Evolutionary conservation across 345 rosid genomes (phyloP).

Genomic region (Camelina hispida): DNA sequence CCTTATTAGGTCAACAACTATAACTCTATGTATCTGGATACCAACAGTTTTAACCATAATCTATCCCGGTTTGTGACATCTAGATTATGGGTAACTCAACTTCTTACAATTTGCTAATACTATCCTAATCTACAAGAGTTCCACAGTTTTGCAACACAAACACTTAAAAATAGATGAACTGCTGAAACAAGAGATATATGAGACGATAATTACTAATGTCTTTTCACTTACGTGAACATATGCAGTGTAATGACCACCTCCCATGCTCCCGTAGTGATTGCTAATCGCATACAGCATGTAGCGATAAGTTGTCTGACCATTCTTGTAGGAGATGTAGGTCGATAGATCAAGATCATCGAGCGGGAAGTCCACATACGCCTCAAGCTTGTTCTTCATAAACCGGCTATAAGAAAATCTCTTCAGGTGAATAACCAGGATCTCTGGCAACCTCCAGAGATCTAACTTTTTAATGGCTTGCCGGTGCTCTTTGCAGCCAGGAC

Average conservation of each 20-base stretch:
- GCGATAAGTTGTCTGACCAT: conserved; percentile 56
- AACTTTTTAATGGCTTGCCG: conserved; percentile 91
- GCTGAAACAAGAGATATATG: conserved; percentile 8
- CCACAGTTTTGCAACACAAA: conserved; percentile 20
- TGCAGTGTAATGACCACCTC: conserved; percentile 99
- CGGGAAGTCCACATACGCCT: conserved; percentile 92
- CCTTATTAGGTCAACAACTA: not conserved
- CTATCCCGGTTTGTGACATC: conserved; percentile 5
- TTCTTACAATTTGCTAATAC: not conserved
- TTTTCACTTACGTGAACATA: conserved; percentile 87
- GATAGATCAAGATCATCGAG: conserved; percentile 89
- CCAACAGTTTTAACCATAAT: not conserved
- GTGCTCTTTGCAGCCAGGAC: conserved; percentile 92
- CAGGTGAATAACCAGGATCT: conserved; percentile 90
- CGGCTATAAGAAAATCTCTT: conserved; percentile 95
- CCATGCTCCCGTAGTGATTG: conserved; percentile 97
- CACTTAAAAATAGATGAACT: not conserved
- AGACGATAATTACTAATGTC: conserved; percentile 5
- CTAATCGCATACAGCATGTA: conserved; percentile 96
- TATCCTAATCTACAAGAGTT: not conserved
- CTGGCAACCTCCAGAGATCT: conserved; percentile 97
- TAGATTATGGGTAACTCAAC: not conserved
- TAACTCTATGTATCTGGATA: conserved; percentile 13
- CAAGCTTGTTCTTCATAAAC: conserved; percentile 87
- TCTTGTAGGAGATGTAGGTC: conserved; percentile 62